These are phyloP conservation scores for Thielaviopsis punctulata DNA, from an alignment of 2,329 filamentous ascomycete genomes.

Conservation along the genomic window DNA sequence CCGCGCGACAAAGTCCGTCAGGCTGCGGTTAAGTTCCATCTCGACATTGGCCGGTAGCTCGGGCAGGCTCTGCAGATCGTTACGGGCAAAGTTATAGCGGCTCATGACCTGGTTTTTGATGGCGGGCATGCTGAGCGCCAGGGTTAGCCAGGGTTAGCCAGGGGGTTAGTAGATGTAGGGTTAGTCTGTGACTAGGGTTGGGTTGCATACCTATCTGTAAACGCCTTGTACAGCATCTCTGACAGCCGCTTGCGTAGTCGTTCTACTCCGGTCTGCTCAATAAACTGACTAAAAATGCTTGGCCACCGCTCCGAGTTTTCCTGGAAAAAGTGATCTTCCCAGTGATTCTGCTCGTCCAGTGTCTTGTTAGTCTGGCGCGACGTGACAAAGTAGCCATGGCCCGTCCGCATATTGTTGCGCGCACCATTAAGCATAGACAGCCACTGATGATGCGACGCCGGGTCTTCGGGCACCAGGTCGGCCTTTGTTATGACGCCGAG, in stretches of 20 bases:
- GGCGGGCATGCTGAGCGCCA: slow-evolving; percentile 26
- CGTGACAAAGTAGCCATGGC: slow-evolving; percentile 65
- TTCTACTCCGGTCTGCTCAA: slow-evolving; percentile 34
- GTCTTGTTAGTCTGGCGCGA: slow-evolving; percentile 43
- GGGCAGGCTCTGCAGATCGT: slow-evolving; percentile 40
- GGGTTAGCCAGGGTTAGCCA: slow-evolving; percentile 13
- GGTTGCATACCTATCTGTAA: slow-evolving; percentile 28
- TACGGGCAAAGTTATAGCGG: slow-evolving; percentile 33
- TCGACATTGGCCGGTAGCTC: slow-evolving; percentile 52
- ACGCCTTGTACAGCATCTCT: slow-evolving; percentile 33
- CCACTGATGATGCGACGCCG: slow-evolving; percentile 36
- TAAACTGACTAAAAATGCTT: slow-evolving; percentile 27
- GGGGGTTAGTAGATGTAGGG: background rate
- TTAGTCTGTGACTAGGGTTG: too few species aligned
- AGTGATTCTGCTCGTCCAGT: slow-evolving; percentile 32
- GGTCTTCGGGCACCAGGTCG: slow-evolving; percentile 43
- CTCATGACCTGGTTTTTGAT: slow-evolving; percentile 34
- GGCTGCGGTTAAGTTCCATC: slow-evolving; percentile 42
- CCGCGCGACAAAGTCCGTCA: slow-evolving; percentile 37
- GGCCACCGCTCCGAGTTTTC: slow-evolving; percentile 29
- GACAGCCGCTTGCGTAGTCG: slow-evolving; percentile 36
- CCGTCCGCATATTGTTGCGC: slow-evolving; percentile 37
- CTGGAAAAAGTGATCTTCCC: slow-evolving; percentile 37
- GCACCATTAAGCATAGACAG: slow-evolving; percentile 42
- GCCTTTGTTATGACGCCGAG: slow-evolving; percentile 75